These are phyloP conservation scores for Aquanectria penicillioides DNA, from an alignment of 2,329 filamentous ascomycete genomes.

Conservation along the genomic window DNA sequence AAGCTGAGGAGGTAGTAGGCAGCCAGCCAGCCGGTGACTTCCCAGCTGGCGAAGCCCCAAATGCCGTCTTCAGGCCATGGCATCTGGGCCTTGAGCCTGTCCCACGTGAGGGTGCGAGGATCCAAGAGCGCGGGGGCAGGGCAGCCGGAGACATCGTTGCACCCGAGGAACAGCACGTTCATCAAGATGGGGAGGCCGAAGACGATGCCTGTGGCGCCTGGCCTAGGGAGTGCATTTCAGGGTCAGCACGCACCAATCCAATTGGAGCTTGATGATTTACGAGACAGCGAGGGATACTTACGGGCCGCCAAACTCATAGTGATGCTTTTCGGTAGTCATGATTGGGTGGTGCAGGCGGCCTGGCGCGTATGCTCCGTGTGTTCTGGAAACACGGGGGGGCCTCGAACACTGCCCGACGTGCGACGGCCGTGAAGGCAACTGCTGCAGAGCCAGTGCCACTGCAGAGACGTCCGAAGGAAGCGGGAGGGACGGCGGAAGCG, in stretches of 20 bases:
- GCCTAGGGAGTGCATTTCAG: slow-evolving; percentile 56
- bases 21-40: slow-evolving; percentile 72
- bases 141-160: slow-evolving; percentile 89
- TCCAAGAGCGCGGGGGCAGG: slow-evolving; percentile 80
- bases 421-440: too few species aligned
- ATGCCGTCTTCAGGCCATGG: slow-evolving; percentile 80
- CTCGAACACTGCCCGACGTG: neutral
- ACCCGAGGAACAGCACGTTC: slow-evolving; percentile 80
- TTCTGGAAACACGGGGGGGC: neutral
- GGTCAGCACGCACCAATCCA: neutral
- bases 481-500: too few species aligned
- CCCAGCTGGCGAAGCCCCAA: slow-evolving; percentile 71
- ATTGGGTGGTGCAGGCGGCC: neutral
- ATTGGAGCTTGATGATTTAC: neutral
- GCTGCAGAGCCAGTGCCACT: too few species aligned
- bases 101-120: slow-evolving; percentile 73
- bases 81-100: slow-evolving; percentile 76
- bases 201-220: slow-evolving; percentile 77
- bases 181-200: slow-evolving; percentile 80
- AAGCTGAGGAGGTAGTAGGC: slow-evolving; percentile 81
- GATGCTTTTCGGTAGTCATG: slow-evolving; percentile 26
- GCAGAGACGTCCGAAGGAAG: too few species aligned
- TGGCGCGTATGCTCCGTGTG: neutral
- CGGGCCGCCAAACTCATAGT: slow-evolving; percentile 49
- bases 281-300: slow-evolving; percentile 30